Conservation (phyloP, 2,329 filamentous ascomycete species). For the Cercospora sp. region DNA sequence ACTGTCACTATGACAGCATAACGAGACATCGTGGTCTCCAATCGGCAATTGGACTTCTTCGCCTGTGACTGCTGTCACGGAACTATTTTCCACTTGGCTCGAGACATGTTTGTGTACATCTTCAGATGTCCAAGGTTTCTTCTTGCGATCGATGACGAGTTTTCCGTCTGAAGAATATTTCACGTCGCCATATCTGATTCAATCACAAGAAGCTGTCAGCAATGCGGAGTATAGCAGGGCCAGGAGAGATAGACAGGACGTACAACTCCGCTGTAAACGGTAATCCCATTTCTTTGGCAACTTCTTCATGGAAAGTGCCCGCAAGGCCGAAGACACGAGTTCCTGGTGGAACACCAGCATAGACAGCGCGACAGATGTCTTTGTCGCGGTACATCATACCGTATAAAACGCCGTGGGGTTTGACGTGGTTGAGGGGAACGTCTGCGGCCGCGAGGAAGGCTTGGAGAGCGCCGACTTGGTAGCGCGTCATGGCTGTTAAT, state of each 20-base stretch:
- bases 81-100: slow-evolving; percentile 44
- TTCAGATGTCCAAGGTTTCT: slow-evolving; percentile 53
- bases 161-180: slow-evolving; percentile 55
- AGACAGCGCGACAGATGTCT: slow-evolving; percentile 55
- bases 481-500: slow-evolving; percentile 54
- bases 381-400: slow-evolving; percentile 56
- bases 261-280: slow-evolving; percentile 55
- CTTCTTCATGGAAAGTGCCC: slow-evolving; percentile 57
- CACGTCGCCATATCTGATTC: slow-evolving; percentile 53
- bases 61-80: slow-evolving; percentile 46
- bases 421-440: slow-evolving; percentile 61
- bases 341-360: slow-evolving; percentile 54
- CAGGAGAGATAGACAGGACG: neutral
- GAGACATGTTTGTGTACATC: slow-evolving; percentile 46
- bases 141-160: slow-evolving; percentile 60
- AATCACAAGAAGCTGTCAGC: neutral
- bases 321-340: slow-evolving; percentile 57
- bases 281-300: slow-evolving; percentile 55
- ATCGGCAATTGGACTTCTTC: slow-evolving; percentile 46
- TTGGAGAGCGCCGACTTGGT: slow-evolving; percentile 64
- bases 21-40: slow-evolving; percentile 45
- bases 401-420: slow-evolving; percentile 57
- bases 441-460: slow-evolving; percentile 60
- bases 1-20: slow-evolving; percentile 50
- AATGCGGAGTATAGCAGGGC: neutral